Conservation (phyloP, 2,329 filamentous ascomycete genomes). For the Claviceps digitariae region DNA sequence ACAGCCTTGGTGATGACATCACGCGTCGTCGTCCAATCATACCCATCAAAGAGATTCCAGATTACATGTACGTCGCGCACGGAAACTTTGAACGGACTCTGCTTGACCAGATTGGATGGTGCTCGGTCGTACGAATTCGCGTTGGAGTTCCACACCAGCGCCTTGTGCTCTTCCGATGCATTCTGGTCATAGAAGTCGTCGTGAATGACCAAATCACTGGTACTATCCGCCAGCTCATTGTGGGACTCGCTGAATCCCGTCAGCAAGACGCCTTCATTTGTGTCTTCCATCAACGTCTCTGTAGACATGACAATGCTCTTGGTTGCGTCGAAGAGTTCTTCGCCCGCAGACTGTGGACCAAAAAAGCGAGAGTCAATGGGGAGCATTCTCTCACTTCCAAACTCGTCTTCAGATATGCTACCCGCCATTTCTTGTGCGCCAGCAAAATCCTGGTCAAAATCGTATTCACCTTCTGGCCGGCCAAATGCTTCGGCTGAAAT, state of each 20-base stretch:
- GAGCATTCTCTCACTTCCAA: conserved; percentile 21
- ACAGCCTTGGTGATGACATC: conserved; percentile 80
- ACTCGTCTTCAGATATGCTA: conserved; percentile 19
- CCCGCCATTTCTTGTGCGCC: conserved; percentile 36
- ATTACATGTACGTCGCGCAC: conserved; percentile 85
- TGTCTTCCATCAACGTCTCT: conserved; percentile 21
- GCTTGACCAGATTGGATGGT: conserved; percentile 45
- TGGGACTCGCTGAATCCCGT: conserved; percentile 17
- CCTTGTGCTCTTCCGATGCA: conserved; percentile 45
- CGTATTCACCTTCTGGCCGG: conserved; percentile 44
- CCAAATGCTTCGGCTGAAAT: conserved; percentile 78
- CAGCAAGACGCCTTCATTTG: conserved; percentile 22
- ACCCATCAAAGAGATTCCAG: conserved; percentile 96
- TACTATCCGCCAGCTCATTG: conserved; percentile 32
- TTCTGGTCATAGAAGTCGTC: conserved; percentile 64
- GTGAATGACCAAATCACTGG: conserved; percentile 55
- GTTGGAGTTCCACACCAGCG: conserved; percentile 67
- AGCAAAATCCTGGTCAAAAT: conserved; percentile 50
- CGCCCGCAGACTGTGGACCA: conserved; percentile 26
- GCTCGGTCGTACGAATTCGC: conserved; percentile 60
- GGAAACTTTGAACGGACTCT: conserved; percentile 61
- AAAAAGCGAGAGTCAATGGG: conserved; percentile 33
- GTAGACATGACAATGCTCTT: conserved; percentile 18
- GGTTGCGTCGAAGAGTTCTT: conserved; percentile 36
- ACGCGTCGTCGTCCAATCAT: conserved; percentile 84